These are phyloP conservation scores for Citrullus amarus DNA, from an alignment of 306 rosid species.

Conservation along the genomic window DNA sequence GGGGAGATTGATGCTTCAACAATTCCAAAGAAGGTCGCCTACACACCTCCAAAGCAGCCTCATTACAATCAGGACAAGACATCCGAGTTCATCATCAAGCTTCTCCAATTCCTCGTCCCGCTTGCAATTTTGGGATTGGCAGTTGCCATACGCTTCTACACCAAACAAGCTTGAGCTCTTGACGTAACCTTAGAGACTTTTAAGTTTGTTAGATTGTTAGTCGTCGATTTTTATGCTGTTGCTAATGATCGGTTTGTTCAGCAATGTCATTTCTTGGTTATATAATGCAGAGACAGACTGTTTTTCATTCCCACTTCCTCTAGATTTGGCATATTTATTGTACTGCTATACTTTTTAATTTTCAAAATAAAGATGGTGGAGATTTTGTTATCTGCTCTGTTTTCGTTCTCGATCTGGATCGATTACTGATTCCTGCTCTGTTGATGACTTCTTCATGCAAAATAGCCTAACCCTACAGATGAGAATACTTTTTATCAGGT, in stretches of 20 bases:
- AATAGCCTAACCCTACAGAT: not conserved
- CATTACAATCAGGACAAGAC: constrained; percentile 52
- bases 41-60: constrained; percentile 42
- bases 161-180: constrained; percentile 21
- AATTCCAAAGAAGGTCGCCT: constrained; percentile 26
- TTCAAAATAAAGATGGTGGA: not conserved
- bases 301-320: not conserved
- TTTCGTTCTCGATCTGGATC: not conserved
- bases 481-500: not conserved
- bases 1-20: constrained; percentile 39
- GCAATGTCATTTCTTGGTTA: not conserved
- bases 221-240: not conserved
- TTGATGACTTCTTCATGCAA: not conserved
- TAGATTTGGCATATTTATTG: not conserved
- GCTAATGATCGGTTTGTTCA: not conserved
- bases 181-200: not conserved
- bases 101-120: constrained; percentile 49
- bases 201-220: not conserved
- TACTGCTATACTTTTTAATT: not conserved
- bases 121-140: constrained; percentile 48
- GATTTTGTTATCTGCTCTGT: not conserved
- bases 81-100: constrained; percentile 40
- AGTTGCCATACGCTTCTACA: constrained; percentile 36
- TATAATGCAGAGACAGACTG: not conserved
- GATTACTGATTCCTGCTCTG: not conserved